Conservation (phyloP, 2,329 filamentous ascomycete species). For the Periconia macrospinosa region DNA sequence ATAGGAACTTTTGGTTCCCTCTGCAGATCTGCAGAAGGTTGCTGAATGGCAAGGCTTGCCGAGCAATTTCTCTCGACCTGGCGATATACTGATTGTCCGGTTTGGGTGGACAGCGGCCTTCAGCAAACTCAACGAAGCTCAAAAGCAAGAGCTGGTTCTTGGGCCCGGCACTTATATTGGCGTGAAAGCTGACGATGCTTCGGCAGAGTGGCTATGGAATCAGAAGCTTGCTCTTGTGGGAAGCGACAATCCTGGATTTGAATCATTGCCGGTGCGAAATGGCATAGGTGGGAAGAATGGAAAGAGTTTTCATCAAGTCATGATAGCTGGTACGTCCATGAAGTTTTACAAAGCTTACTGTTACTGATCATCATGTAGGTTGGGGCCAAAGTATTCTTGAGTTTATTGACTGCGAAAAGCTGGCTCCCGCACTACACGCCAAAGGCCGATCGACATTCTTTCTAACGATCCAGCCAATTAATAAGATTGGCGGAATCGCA, state of each 20-base stretch:
- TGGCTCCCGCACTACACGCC: constrained; percentile 24
- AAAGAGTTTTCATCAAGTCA: constrained; percentile 21
- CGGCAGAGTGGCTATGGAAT: constrained; percentile 87
- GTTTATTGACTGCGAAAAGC: constrained; percentile 37
- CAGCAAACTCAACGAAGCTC: constrained; percentile 6
- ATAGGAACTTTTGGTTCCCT: constrained; percentile 19
- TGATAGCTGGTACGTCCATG: constrained; percentile 13
- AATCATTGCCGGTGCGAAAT: constrained; percentile 25
- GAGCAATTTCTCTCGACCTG: constrained; percentile 20
- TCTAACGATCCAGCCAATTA: constrained; percentile 56
- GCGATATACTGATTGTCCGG: constrained; percentile 36
- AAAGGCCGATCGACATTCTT: constrained; percentile 51
- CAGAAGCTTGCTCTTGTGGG: constrained; percentile 30
- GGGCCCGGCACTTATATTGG: constrained; percentile 33
- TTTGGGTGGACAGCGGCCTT: constrained; percentile 27
- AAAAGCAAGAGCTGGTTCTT: constrained; percentile 8
- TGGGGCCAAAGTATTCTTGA: constrained; percentile 26
- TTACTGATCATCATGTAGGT: constrained; percentile 23
- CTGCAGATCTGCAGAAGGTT: constrained; percentile 1
- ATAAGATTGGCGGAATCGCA: constrained; percentile 31
- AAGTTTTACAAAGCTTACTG: constrained; percentile 16
- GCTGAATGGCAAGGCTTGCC: constrained; percentile 8
- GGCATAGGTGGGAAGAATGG: constrained; percentile 2
- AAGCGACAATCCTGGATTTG: constrained; percentile 39
- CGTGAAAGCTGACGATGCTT: constrained; percentile 83